phyloP scores from a whole-genome alignment of 371 early-diverging fungal genomes.

The Mortierella sp. region DNA sequence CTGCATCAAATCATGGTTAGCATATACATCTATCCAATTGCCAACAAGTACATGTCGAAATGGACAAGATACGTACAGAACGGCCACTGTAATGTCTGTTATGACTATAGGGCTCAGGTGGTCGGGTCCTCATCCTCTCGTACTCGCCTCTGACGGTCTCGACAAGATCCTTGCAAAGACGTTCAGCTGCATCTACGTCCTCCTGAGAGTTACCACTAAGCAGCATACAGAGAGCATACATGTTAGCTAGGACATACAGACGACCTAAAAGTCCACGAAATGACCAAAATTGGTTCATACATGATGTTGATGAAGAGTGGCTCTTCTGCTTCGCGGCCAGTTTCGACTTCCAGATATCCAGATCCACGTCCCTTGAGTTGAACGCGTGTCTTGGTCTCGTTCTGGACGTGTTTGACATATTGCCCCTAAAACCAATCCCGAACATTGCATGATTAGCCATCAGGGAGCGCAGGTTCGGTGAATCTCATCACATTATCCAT shows the following conservation, averaged over 20 bases:
- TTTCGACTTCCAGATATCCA: constrained; percentile 76
- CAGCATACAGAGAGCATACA: background rate
- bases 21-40: background rate
- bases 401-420: constrained; percentile 90
- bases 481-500: too few species aligned
- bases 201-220: constrained; percentile 72
- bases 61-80: constrained; percentile 31
- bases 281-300: constrained; percentile 58
- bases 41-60: background rate
- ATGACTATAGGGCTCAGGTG: constrained; percentile 54
- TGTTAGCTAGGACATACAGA: background rate
- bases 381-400: constrained; percentile 80
- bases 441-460: too few species aligned
- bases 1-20: constrained; percentile 9
- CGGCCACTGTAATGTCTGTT: constrained; percentile 36
- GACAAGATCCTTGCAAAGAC: constrained; percentile 79
- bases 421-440: constrained; percentile 60
- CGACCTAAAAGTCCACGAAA: background rate
- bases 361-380: constrained; percentile 88
- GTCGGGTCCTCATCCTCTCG: constrained; percentile 64
- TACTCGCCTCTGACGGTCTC: constrained; percentile 80
- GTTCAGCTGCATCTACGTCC: constrained; percentile 72
- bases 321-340: constrained; percentile 81
- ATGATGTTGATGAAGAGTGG: constrained; percentile 83
- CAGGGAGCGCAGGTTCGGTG: too few species aligned